Evolutionary conservation across 2,329 filamentous ascomycete genomes (phyloP).

Genomic region (Xylariomycetidae sp.): DNA sequence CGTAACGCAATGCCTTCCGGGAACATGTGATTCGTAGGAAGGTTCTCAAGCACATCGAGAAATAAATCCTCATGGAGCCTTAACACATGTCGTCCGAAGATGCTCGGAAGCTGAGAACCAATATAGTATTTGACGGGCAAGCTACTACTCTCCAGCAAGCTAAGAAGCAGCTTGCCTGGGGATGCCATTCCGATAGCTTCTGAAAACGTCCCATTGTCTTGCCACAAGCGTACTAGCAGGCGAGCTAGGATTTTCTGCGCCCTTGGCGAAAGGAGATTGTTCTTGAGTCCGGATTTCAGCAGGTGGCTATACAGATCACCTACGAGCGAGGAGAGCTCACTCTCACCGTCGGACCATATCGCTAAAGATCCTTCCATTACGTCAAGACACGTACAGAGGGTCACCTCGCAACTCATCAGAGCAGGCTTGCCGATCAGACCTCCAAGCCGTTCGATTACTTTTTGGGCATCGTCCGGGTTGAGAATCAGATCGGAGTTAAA

Average conservation of each 20-base stretch:
- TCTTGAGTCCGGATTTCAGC: conserved; percentile 60
- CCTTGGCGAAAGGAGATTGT: conserved; percentile 63
- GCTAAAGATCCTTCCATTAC: conserved; percentile 60
- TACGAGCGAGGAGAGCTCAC: conserved; percentile 60
- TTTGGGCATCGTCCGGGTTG: conserved; percentile 39
- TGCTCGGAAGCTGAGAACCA: conserved; percentile 60
- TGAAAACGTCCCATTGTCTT: conserved; percentile 63
- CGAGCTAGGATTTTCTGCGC: conserved; percentile 63
- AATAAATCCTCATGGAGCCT: conserved; percentile 81
- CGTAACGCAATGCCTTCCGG: conserved; percentile 82
- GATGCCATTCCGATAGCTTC: conserved; percentile 52
- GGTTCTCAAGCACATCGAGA: conserved; percentile 71
- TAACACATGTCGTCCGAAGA: conserved; percentile 81
- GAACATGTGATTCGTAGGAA: conserved; percentile 70
- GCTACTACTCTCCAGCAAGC: conserved; percentile 61
- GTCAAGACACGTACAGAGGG: conserved; percentile 62
- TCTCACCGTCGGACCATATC: conserved; percentile 58
- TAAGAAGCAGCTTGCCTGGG: conserved; percentile 67
- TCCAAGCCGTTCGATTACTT: conserved; percentile 47
- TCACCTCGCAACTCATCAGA: conserved; percentile 70
- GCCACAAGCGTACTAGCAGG: conserved; percentile 67
- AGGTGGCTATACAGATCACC: conserved; percentile 78
- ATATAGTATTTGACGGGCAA: conserved; percentile 74
- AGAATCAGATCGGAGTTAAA: conserved; percentile 50
- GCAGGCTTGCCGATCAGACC: conserved; percentile 50